Percentiles rank a stretch among this genome's conserved stretches.
These are phyloP conservation scores for baker's yeast (Saccharomyces cerevisiae) DNA, from an alignment of 805 yeast genomes.

Conservation along the genomic window DNA sequence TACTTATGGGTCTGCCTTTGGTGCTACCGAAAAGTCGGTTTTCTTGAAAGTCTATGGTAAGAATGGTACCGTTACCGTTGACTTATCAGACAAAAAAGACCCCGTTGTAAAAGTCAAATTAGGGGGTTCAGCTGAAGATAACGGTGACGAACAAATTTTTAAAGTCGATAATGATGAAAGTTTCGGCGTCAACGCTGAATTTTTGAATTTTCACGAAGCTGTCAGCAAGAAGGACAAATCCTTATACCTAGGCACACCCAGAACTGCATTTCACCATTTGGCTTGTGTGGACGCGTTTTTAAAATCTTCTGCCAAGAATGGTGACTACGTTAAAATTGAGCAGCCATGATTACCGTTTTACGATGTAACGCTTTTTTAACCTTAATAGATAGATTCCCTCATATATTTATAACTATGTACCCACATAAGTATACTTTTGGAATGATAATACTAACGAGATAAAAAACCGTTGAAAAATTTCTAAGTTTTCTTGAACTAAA, in stretches of 20 bases:
- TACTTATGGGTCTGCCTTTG: slow-evolving; percentile 81
- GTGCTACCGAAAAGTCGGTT: slow-evolving; percentile 65
- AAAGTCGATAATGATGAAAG: slow-evolving; percentile 35
- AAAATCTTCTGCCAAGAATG: slow-evolving; percentile 52
- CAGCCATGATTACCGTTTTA: slow-evolving; percentile 2
- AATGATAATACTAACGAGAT: not conserved
- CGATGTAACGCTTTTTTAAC: not conserved
- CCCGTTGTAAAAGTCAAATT: slow-evolving; percentile 32
- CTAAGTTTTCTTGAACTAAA: too few species aligned
- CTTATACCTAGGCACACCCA: slow-evolving; percentile 54
- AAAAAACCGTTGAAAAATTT: not conserved
- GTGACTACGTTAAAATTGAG: slow-evolving; percentile 43
- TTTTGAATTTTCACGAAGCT: slow-evolving; percentile 51
- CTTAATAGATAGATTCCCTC: not conserved
- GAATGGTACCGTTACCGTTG: slow-evolving; percentile 64
- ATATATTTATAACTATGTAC: not conserved
- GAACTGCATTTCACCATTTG: slow-evolving; percentile 81
- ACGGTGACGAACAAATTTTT: slow-evolving; percentile 25
- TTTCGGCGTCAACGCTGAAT: slow-evolving; percentile 52
- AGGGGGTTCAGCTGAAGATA: slow-evolving; percentile 22
- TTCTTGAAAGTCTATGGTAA: slow-evolving; percentile 68
- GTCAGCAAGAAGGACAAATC: slow-evolving; percentile 53
- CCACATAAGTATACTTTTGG: not conserved
- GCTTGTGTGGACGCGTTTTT: slow-evolving; percentile 84
- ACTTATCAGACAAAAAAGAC: slow-evolving; percentile 43